A percentile compares a stretch with the other conserved stretches of the same genome.
These are phyloP conservation scores for Nemania abortiva DNA, from an alignment of 2,329 filamentous ascomycete genomes.

Conservation along the genomic window DNA sequence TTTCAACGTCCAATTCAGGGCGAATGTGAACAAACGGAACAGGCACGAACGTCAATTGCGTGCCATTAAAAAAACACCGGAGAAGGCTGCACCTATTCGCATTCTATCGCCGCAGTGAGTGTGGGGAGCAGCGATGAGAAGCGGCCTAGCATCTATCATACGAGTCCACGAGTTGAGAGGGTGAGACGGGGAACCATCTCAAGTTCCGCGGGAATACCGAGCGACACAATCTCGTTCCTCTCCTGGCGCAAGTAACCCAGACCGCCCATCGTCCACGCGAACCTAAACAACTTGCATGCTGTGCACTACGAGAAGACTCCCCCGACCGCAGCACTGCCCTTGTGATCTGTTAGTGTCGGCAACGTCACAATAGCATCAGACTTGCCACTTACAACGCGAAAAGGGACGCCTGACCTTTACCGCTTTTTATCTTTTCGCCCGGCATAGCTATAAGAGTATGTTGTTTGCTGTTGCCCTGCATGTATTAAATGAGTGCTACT, in stretches of 20 bases:
- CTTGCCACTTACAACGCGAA: background rate
- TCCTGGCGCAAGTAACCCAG: background rate
- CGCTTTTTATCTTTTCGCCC: background rate
- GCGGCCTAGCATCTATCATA: background rate
- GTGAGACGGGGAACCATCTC: background rate
- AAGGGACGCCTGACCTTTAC: background rate
- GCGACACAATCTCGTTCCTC: background rate
- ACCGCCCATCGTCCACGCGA: background rate
- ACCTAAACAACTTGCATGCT: background rate
- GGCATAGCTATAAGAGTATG: background rate
- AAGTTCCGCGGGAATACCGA: background rate
- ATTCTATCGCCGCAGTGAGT: background rate
- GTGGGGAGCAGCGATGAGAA: background rate
- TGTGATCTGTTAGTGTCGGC: background rate
- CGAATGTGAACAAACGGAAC: slow-evolving; percentile 1
- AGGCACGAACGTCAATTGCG: background rate
- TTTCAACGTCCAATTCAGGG: background rate
- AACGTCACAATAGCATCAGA: background rate
- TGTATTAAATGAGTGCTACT: background rate
- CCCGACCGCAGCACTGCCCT: background rate
- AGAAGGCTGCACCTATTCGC: background rate
- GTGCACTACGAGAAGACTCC: background rate
- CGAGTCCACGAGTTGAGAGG: background rate
- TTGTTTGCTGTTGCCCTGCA: background rate
- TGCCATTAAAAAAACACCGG: background rate